A percentile compares a stretch with the other conserved stretches of the same genome.
Evolutionary conservation across 202 grass and related monocot species (phyloP).

Genomic region (Panicum hallii): DNA sequence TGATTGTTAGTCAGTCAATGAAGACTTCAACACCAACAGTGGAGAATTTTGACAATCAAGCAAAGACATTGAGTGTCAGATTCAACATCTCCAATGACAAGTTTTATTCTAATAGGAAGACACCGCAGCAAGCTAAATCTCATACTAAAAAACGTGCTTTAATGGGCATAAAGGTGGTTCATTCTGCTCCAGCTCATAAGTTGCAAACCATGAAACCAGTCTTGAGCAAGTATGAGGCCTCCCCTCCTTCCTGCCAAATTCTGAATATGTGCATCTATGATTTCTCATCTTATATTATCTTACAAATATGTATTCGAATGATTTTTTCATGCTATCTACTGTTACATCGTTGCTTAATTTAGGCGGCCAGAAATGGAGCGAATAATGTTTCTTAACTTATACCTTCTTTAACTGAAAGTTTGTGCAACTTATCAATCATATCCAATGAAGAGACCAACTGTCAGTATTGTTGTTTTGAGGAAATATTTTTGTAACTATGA

Average conservation of each 20-base stretch:
- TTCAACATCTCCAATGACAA: constrained; percentile 98
- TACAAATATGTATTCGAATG: constrained; percentile 4
- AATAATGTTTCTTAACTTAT: background rate
- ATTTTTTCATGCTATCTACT: constrained; percentile 9
- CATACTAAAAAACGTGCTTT: constrained; percentile 87
- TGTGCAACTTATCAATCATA: constrained; percentile 2
- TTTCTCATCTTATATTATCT: constrained; percentile 42
- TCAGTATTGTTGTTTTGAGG: constrained; percentile 25
- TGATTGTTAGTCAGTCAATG: constrained; percentile 69
- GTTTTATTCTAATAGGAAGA: constrained; percentile 92
- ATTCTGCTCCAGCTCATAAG: constrained; percentile 91
- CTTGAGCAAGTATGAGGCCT: constrained; percentile 71
- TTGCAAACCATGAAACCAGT: constrained; percentile 93
- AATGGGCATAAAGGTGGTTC: constrained; percentile 80
- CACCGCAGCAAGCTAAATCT: constrained; percentile 85
- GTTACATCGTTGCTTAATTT: constrained; percentile 15
- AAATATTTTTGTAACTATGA: constrained; percentile 32
- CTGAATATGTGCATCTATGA: constrained; percentile 16
- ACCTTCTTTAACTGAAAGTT: constrained; percentile 12
- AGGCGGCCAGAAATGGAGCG: background rate
- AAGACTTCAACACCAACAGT: constrained; percentile 54
- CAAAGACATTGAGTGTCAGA: constrained; percentile 53
- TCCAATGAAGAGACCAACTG: constrained; percentile 1
- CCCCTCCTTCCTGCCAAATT: background rate
- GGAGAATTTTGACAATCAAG: constrained; percentile 63